Percentiles rank a stretch among this genome's conserved stretches.
phyloP scores from a whole-genome alignment of 2,329 filamentous ascomycete species.

The Fusarium vanettenii region DNA sequence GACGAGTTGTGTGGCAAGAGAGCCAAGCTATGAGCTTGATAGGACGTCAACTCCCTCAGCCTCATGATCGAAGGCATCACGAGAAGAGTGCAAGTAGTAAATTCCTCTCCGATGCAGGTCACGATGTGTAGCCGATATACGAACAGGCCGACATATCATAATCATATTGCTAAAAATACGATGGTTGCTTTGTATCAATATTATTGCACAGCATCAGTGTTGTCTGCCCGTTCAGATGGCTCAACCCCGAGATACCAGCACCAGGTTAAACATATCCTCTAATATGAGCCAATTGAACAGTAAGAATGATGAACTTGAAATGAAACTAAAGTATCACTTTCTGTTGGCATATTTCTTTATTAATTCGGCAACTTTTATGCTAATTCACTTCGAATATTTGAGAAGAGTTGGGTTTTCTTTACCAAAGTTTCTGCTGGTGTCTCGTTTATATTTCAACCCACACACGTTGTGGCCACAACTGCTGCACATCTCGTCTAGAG shows the following conservation, averaged over 20 bases:
- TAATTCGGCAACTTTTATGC: background rate
- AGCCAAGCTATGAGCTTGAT: background rate
- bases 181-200: background rate
- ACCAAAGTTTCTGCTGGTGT: background rate
- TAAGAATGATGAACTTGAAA: background rate
- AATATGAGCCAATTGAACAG: background rate
- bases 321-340: background rate
- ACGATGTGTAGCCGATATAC: background rate
- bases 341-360: background rate
- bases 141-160: background rate
- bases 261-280: background rate
- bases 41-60: background rate
- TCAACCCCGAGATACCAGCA: background rate
- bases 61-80: background rate
- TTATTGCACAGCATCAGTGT: background rate
- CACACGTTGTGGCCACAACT: background rate
- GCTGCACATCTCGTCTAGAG: background rate
- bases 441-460: background rate
- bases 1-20: background rate
- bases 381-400: background rate
- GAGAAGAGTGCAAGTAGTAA: background rate
- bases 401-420: background rate
- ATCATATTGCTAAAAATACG: background rate
- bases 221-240: background rate
- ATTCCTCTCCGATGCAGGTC: background rate